phyloP scores from a whole-genome alignment of 1,139 yeast genomes.

The Blastobotrys illinoisensis region DNA sequence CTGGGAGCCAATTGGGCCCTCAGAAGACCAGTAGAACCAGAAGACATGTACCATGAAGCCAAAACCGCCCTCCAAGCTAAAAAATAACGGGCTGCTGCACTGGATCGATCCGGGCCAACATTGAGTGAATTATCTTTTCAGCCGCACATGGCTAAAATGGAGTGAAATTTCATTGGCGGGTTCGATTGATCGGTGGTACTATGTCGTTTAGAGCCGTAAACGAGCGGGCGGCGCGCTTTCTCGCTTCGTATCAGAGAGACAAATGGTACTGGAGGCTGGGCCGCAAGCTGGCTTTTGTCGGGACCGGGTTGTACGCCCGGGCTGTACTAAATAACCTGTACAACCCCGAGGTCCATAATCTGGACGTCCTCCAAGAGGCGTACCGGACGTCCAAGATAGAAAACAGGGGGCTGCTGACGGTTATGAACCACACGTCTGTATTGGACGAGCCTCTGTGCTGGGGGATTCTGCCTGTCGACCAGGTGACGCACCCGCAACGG shows the following conservation, averaged over 20 bases:
- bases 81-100: no score
- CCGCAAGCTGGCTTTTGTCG: conserved; percentile 63
- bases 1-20: no score
- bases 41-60: no score
- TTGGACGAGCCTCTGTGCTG: conserved; percentile 91
- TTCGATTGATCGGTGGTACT: not conserved
- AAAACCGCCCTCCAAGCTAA: no score
- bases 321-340: conserved; percentile 55
- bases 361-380: conserved; percentile 61
- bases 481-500: conserved; percentile 56
- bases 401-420: conserved; percentile 69
- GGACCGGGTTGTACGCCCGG: conserved; percentile 63
- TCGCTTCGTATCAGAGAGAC: conserved; percentile 57
- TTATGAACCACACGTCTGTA: conserved; percentile 95
- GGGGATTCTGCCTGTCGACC: conserved; percentile 69
- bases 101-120: no score
- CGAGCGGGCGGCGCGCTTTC: conserved; percentile 68
- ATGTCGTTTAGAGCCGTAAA: conserved; percentile 76
- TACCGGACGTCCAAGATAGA: conserved; percentile 56
- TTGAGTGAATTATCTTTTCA: not conserved
- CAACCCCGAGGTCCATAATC: conserved; percentile 54
- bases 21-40: no score
- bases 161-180: not conserved
- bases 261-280: conserved; percentile 58
- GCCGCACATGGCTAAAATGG: not conserved